Conservation (phyloP, 768 basidiomycete species). For the Chiua virens region DNA sequence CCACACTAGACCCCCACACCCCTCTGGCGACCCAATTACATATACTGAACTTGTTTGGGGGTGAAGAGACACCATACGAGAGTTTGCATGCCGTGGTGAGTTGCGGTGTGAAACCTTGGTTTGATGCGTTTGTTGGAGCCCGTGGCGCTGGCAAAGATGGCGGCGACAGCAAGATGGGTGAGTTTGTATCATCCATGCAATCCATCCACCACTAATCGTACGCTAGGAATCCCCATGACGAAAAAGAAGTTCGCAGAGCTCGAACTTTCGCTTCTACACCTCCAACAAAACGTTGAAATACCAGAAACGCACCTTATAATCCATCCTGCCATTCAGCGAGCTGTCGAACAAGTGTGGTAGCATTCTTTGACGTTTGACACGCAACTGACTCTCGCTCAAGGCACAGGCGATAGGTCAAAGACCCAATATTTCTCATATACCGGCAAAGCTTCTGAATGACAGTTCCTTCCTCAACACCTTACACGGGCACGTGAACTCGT, state of each 20-base stretch:
- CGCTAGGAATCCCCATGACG: slow-evolving; percentile 86
- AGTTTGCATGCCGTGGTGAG: slow-evolving; percentile 94
- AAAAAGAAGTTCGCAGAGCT: slow-evolving; percentile 99
- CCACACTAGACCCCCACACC: slow-evolving; percentile 74
- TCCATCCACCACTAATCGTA: slow-evolving; percentile 3
- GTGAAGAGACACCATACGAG: slow-evolving; percentile 91
- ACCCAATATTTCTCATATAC: slow-evolving; percentile 76
- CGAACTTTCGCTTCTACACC: slow-evolving; percentile 88
- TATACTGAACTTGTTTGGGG: slow-evolving; percentile 88
- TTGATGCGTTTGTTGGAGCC: slow-evolving; percentile 94
- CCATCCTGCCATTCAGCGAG: slow-evolving; percentile 84
- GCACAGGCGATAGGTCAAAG: slow-evolving; percentile 54
- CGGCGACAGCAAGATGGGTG: slow-evolving; percentile 82
- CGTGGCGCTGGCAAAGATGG: slow-evolving; percentile 72
- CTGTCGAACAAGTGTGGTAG: slow-evolving; percentile 66
- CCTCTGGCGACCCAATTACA: slow-evolving; percentile 87
- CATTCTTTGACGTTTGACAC: slow-evolving; percentile 30
- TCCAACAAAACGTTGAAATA: slow-evolving; percentile 99
- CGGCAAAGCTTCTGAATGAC: slow-evolving; percentile 75
- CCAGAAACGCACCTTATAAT: slow-evolving; percentile 93
- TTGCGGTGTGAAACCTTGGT: slow-evolving; percentile 95
- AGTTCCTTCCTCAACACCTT: slow-evolving; percentile 90
- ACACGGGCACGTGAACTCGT: slow-evolving; percentile 91
- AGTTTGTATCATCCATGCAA: slow-evolving; percentile 17
- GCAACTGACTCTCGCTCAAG: slow-evolving; percentile 16